Conservation (phyloP, 192 early-diverging fungal species). For the Entophlyctis luteolus region DNA sequence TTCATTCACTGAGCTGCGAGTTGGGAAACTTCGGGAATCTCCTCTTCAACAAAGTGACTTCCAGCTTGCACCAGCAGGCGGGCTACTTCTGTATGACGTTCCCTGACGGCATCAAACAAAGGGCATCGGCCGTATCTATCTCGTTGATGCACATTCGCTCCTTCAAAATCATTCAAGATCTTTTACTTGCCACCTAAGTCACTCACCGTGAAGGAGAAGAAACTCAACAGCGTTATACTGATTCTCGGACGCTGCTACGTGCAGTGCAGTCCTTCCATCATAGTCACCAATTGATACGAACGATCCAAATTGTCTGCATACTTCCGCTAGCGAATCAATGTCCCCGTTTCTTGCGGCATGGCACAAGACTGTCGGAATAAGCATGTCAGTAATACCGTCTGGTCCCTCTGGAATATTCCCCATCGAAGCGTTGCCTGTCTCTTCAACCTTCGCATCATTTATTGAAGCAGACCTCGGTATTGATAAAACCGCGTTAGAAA, state of each 20-base stretch:
- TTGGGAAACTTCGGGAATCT: slow-evolving; percentile 63
- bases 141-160: slow-evolving; percentile 85
- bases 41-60: slow-evolving; percentile 84
- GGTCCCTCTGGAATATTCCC: not conserved
- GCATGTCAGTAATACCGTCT: slow-evolving; percentile 59
- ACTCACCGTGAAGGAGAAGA: slow-evolving; percentile 16
- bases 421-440: not conserved
- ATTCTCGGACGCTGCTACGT: slow-evolving; percentile 77
- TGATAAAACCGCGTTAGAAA: slow-evolving; percentile 30
- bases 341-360: slow-evolving; percentile 83
- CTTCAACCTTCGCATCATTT: not conserved
- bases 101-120: slow-evolving; percentile 74
- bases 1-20: slow-evolving; percentile 45
- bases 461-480: slow-evolving; percentile 9
- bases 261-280: slow-evolving; percentile 73
- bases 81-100: slow-evolving; percentile 60
- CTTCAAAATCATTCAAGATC: slow-evolving; percentile 43
- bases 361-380: slow-evolving; percentile 81
- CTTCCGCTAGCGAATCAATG: slow-evolving; percentile 66
- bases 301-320: slow-evolving; percentile 53
- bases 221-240: slow-evolving; percentile 65
- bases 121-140: slow-evolving; percentile 88
- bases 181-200: not conserved
- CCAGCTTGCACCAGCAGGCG: slow-evolving; percentile 70
- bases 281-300: slow-evolving; percentile 74